Base-by-base conservation (phyloP, 371 early-diverging fungal genomes). In the Mucor racemosus region DNA sequence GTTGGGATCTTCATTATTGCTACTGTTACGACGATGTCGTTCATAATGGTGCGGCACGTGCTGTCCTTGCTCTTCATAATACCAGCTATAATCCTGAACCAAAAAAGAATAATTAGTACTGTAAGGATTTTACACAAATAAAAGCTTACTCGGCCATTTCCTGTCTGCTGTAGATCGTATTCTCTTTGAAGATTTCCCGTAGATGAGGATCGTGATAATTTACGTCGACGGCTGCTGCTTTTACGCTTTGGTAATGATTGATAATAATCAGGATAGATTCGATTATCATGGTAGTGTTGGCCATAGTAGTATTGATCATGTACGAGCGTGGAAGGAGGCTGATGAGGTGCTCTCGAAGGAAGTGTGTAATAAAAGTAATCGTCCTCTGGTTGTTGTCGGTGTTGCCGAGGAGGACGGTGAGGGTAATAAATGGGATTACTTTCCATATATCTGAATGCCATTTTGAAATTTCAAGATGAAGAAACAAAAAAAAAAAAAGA, bases 41-140 rank as follows among this genome's bases (percentile, higher is more conserved):
- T 55, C 34, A 34, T 17, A 36, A 17, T 11, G 15, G 4, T 34
- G 60, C 1, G 31, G 60, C 39, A 44, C 42, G 60, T 60, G 33
- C 8, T 55, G 35, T 8, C 21, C n/a, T n/a, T 15, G 33, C 7
- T 55, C 56, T 35, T 55, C 56, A 17, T 36, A 61, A 36, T 61
- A 61, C 48, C 59, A 59, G 59, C 14, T 40, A 40, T 59, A 40
- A 31, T 61, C 61, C 61, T 61, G 50, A 31, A 44, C 26, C 14
- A 11, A 26, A 48, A 21, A 21, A 50, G 13, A 26, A 26, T 1
- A 26, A 21, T 50, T 26, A 50, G 26, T 21, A 50, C 13, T 19
- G 21, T 26, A 4, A 5, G 11, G 0, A 50, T 26, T 7, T 17
- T 6, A 3, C 21, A 0, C 6, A 9, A 21, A 21, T 10, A 26